These are phyloP conservation scores for Garcia nutans DNA, from an alignment of 345 rosid genomes.

Conservation along the genomic window DNA sequence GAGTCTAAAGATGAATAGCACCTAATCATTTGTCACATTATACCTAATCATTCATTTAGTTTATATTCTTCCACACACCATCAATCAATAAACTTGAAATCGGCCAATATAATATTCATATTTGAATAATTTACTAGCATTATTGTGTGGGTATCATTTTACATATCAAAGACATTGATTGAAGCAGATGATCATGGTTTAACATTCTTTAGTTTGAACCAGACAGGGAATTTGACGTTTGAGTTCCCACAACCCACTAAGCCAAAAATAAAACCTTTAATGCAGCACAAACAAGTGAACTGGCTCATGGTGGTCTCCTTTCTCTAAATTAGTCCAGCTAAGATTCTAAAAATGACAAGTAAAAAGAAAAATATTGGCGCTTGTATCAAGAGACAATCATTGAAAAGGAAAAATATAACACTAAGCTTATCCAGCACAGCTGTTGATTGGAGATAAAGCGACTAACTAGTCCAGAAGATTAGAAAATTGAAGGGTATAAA, in stretches of 20 bases:
- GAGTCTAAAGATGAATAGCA: too few species aligned
- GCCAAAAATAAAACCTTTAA: neutral
- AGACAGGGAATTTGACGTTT: neutral
- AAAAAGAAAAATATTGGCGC: neutral
- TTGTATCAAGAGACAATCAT: conserved; percentile 14
- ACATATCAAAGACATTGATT: neutral
- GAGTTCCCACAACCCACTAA: neutral
- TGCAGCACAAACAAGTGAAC: neutral
- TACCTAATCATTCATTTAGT: neutral
- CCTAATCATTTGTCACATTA: neutral
- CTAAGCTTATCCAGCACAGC: conserved; percentile 2
- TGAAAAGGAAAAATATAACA: conserved; percentile 7
- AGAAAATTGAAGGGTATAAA: neutral
- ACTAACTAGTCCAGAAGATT: neutral
- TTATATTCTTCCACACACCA: neutral
- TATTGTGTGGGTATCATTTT: neutral
- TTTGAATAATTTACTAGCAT: too few species aligned
- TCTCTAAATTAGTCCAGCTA: neutral
- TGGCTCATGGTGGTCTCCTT: neutral
- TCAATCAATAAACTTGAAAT: neutral
- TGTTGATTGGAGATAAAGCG: neutral
- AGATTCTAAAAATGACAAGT: neutral
- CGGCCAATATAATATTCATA: neutral
- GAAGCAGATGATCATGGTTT: neutral
- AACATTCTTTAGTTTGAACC: neutral